Evolutionary conservation across 306 rosid genomes (phyloP).

Genomic region (Canavalia ensiformis): DNA sequence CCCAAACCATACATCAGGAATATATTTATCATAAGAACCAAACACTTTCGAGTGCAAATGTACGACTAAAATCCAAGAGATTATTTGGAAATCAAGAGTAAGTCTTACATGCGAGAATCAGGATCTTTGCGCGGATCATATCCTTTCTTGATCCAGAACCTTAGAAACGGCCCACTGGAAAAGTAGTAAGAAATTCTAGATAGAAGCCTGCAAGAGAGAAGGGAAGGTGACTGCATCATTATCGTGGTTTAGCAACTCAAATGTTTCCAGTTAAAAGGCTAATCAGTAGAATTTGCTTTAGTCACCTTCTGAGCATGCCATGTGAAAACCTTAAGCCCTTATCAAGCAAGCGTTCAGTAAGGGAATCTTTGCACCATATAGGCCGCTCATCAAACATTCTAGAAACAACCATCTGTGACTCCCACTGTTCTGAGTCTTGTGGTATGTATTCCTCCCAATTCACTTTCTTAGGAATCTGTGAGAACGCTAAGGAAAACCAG

Average conservation of each 20-base stretch:
- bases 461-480: conserved; percentile 92
- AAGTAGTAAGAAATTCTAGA: conserved; percentile 93
- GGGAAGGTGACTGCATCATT: conserved; percentile 36
- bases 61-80: conserved; percentile 19
- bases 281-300: conserved; percentile 24
- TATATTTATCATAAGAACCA: conserved; percentile 18
- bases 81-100: conserved; percentile 26
- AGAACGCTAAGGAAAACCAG: conserved; percentile 69
- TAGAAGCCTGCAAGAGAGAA: conserved; percentile 77
- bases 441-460: conserved; percentile 89
- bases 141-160: conserved; percentile 96
- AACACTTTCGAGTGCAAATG: conserved; percentile 34
- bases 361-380: conserved; percentile 81
- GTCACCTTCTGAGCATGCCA: conserved; percentile 80
- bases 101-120: conserved; percentile 82
- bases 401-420: conserved; percentile 76
- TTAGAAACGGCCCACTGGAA: conserved; percentile 90
- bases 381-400: conserved; percentile 88
- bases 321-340: conserved; percentile 71
- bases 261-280: conserved; percentile 30
- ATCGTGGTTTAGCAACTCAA: conserved; percentile 43
- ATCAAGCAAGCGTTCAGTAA: conserved; percentile 68
- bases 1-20: conserved; percentile 33
- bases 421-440: conserved; percentile 83
- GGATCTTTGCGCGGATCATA: conserved; percentile 93